Conservation (phyloP, 2,329 filamentous ascomycete genomes). For the Chaetomium strumarium region DNA sequence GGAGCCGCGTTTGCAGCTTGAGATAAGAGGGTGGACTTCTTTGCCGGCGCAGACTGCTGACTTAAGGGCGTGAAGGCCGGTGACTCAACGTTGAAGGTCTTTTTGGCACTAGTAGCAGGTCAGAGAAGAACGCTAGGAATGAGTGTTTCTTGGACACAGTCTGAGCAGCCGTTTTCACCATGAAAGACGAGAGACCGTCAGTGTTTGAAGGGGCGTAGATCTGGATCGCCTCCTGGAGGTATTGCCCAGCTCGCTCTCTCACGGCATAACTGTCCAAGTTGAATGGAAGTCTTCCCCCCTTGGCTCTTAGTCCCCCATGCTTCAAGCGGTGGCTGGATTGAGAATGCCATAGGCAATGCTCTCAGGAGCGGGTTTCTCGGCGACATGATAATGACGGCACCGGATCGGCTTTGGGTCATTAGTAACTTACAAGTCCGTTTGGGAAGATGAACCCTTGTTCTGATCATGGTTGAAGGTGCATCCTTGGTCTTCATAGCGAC, state of each 20-base stretch:
- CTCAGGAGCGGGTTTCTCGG: background rate
- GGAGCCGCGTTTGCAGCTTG: constrained; percentile 85
- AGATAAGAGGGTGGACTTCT: constrained; percentile 76
- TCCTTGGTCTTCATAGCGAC: constrained; percentile 84
- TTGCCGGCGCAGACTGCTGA: constrained; percentile 41
- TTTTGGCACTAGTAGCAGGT: constrained; percentile 47
- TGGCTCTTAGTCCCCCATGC: no score
- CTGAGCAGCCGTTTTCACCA: background rate
- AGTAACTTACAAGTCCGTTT: constrained; percentile 48
- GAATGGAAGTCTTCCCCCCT: no score
- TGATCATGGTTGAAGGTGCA: constrained; percentile 87
- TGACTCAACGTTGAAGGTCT: constrained; percentile 88
- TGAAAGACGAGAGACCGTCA: background rate
- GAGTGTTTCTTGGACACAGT: background rate
- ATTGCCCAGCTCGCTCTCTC: no score
- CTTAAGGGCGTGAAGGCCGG: constrained; percentile 81
- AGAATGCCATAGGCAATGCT: background rate
- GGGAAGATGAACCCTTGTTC: constrained; percentile 48
- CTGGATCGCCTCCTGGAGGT: no score
- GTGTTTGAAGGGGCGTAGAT: no score
- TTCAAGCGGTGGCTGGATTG: no score
- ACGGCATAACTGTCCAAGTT: no score
- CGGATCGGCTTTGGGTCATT: background rate
- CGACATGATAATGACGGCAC: background rate
- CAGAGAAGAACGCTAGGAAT: constrained; percentile 20